A percentile compares a stretch with the other conserved stretches of the same genome.
phyloP scores from a whole-genome alignment of 441 rosid genomes.

The Aquilaria agallochum region DNA sequence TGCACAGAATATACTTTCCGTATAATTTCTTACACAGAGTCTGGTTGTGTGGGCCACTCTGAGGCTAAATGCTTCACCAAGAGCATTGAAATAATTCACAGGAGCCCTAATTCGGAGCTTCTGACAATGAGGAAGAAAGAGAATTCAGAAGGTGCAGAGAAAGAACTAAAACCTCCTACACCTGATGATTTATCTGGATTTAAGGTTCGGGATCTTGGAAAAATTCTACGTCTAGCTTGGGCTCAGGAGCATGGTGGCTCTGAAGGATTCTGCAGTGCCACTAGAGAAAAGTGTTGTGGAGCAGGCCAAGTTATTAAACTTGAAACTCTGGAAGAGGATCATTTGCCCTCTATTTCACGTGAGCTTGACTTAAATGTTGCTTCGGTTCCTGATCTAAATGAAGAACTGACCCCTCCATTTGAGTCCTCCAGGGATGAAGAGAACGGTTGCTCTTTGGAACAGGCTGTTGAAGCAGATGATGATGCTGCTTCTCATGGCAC shows the following conservation, averaged over 20 bases:
- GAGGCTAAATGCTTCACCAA: constrained; percentile 86
- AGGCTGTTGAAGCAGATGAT: constrained; percentile 62
- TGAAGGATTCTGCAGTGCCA: constrained; percentile 67
- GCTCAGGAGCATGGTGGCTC: constrained; percentile 73
- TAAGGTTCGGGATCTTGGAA: constrained; percentile 72
- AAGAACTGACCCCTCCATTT: constrained; percentile 76
- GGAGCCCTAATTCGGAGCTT: constrained; percentile 30
- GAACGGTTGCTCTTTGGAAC: constrained; percentile 66
- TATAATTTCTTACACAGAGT: constrained; percentile 64
- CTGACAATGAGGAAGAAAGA: constrained; percentile 29
- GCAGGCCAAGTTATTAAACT: constrained; percentile 34
- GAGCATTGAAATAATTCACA: constrained; percentile 68
- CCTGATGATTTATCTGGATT: constrained; percentile 50
- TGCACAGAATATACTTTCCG: constrained; percentile 85
- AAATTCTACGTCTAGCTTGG: constrained; percentile 59
- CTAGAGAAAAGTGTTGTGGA: constrained; percentile 54
- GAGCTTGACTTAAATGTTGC: constrained; percentile 80
- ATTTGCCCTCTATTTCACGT: constrained; percentile 43
- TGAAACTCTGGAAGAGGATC: constrained; percentile 32
- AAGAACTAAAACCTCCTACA: constrained; percentile 26
- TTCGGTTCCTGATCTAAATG: constrained; percentile 91
- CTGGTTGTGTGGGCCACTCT: constrained; percentile 78
- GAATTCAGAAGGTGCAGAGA: constrained; percentile 35
- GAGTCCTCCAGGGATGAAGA: constrained; percentile 92
- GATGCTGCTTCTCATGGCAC: constrained; percentile 76